Evolutionary conservation across 306 rosid species (phyloP).

Genomic region (Quercus dentata): DNA sequence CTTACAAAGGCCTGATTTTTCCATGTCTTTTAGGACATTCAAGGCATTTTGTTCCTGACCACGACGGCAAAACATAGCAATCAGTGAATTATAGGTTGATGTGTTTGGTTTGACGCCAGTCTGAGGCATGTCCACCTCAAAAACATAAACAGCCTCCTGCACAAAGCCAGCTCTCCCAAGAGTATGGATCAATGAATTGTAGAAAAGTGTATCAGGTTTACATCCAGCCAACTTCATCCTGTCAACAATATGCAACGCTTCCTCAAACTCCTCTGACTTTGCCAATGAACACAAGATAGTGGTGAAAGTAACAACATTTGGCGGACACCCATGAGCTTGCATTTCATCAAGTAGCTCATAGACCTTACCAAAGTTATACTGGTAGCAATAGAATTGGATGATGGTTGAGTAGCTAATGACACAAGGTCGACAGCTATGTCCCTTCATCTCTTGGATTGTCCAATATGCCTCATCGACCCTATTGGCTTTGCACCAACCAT

Average conservation of each 20-base stretch:
- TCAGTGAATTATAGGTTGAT: constrained; percentile 78
- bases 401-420: constrained; percentile 78
- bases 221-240: constrained; percentile 62
- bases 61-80: constrained; percentile 66
- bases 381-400: constrained; percentile 55
- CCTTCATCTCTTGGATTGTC: constrained; percentile 92
- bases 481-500: constrained; percentile 82
- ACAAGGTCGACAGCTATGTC: constrained; percentile 66
- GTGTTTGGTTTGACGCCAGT: constrained; percentile 50
- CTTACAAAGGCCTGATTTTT: constrained; percentile 56
- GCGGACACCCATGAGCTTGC: constrained; percentile 60
- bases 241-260: constrained; percentile 54
- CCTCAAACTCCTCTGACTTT: constrained; percentile 57
- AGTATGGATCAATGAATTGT: constrained; percentile 62
- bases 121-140: constrained; percentile 59
- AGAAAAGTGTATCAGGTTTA: constrained; percentile 62
- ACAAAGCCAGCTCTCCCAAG: constrained; percentile 68
- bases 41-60: constrained; percentile 56
- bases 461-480: constrained; percentile 86
- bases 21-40: constrained; percentile 49
- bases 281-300: constrained; percentile 58
- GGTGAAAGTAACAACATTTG: constrained; percentile 73
- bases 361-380: constrained; percentile 44
- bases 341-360: constrained; percentile 83
- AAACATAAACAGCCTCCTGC: constrained; percentile 46